These are phyloP conservation scores for Backusella macrospora DNA, from an alignment of 192 early-diverging fungal genomes.

Conservation along the genomic window DNA sequence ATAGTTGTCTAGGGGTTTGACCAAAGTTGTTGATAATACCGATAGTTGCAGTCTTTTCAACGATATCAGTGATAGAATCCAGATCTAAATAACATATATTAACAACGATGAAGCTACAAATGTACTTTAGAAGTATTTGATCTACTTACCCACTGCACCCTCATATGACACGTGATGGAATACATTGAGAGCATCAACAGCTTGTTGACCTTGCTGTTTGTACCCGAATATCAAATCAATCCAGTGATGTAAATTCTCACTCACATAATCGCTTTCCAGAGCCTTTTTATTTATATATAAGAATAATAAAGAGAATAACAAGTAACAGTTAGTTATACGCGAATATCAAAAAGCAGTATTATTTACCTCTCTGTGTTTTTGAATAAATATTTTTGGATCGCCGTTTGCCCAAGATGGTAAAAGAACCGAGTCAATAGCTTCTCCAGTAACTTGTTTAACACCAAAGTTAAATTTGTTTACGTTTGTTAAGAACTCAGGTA, in stretches of 20 bases:
- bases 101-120: not conserved
- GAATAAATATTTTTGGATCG: constrained; percentile 74
- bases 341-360: not conserved
- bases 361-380: constrained; percentile 71
- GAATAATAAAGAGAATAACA: no score
- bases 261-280: constrained; percentile 86
- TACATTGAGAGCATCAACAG: constrained; percentile 86
- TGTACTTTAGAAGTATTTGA: not conserved
- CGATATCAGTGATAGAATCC: constrained; percentile 83
- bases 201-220: constrained; percentile 88
- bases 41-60: constrained; percentile 87
- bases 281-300: constrained; percentile 42
- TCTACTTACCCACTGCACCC: constrained; percentile 71
- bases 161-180: constrained; percentile 98
- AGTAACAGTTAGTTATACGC: not conserved
- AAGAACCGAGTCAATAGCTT: constrained; percentile 73
- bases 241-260: constrained; percentile 88
- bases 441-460: constrained; percentile 56
- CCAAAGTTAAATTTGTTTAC: constrained; percentile 70
- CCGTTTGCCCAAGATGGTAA: constrained; percentile 87
- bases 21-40: constrained; percentile 98
- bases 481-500: constrained; percentile 89
- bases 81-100: constrained; percentile 55
- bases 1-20: constrained; percentile 91
- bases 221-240: constrained; percentile 96